Base-by-base conservation (phyloP, 176 grass and related monocot species). In the Canna indica region DNA sequence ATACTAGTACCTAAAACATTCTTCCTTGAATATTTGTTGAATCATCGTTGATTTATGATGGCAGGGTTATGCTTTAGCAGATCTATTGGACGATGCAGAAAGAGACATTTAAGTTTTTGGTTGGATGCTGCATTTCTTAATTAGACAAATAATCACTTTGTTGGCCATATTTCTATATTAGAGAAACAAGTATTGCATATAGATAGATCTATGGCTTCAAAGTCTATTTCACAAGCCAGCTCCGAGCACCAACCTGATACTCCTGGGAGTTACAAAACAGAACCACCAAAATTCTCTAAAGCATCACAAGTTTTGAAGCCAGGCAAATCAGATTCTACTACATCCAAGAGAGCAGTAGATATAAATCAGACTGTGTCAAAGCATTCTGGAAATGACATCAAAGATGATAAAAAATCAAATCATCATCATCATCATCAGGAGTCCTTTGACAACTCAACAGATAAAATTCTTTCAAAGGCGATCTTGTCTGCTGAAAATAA, bases 181-280 rank as follows among this genome's bases (percentile, higher is more conserved):
- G 8, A 64, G 33, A 16, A 33, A 33, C 60, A 32, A 64, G 60
- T 64, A 17, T 33, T 33, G 13, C 60, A 7, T 64, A 32, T 62
- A 62, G 60, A 32, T 62, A 62, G 60, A 64, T 64, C 60, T 30
- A 64, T 64, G 27, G 60, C 30, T 64, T 64, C 60, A 16, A 64
- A 27, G 30, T 34, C 60, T 6, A 35, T 34, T 17, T 14, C 9
- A 0, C 60, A 64, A 64, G 29, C 28, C 27, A 33, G 60, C 60
- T 15, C 29, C 16, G 13, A 34, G 30, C 60, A 17, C 4, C 60
- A 64, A 32, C 60, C 60, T 20, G 31, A 64, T 15, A 33, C 31
- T 33, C 60, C 31, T 64, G 60, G 31, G 11, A 64, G 27, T 20
- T 29, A 15, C 11, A 64, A 17, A 64, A 33, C 29, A 20, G 60